These are phyloP conservation scores for Nothopassalora personata DNA, from an alignment of 2,329 filamentous ascomycete genomes.

Conservation along the genomic window DNA sequence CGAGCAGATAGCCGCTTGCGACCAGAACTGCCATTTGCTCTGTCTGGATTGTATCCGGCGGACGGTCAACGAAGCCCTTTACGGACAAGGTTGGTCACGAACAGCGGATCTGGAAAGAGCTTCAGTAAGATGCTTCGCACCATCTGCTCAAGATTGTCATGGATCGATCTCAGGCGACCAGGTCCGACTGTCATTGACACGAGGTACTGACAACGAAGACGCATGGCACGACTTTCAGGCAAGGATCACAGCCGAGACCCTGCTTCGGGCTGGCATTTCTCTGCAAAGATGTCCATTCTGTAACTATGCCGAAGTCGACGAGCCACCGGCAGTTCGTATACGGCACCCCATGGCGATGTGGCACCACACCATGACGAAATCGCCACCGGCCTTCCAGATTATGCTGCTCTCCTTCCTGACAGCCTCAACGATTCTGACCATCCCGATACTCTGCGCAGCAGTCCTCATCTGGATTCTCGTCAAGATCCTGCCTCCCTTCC, in stretches of 20 bases:
- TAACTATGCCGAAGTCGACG: constrained; percentile 80
- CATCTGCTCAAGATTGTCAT: constrained; percentile 59
- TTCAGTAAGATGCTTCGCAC: constrained; percentile 77
- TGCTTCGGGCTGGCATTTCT: constrained; percentile 67
- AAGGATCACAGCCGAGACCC: constrained; percentile 68
- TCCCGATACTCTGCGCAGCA: constrained; percentile 52
- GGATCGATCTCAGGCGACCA: constrained; percentile 67
- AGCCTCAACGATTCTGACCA: constrained; percentile 27
- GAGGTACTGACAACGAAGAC: constrained; percentile 64
- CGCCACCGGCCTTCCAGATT: constrained; percentile 41
- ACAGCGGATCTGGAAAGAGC: constrained; percentile 68
- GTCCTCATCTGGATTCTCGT: constrained; percentile 13
- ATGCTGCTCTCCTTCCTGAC: constrained; percentile 40
- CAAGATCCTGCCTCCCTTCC: constrained; percentile 12
- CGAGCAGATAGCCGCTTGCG: constrained; percentile 70
- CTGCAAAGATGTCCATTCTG: constrained; percentile 87
- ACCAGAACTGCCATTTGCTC: constrained; percentile 62
- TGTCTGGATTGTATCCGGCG: constrained; percentile 79
- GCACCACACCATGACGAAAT: constrained; percentile 20
- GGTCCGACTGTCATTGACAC: constrained; percentile 65
- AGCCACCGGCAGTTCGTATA: constrained; percentile 28
- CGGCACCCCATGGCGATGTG: constrained; percentile 20
- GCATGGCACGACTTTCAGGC: constrained; percentile 71
- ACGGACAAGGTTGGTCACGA: constrained; percentile 85
- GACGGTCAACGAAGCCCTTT: constrained; percentile 79